Base-by-base conservation (phyloP, 495 filamentous ascomycete genomes). In the Trypethelium eluteriae region DNA sequence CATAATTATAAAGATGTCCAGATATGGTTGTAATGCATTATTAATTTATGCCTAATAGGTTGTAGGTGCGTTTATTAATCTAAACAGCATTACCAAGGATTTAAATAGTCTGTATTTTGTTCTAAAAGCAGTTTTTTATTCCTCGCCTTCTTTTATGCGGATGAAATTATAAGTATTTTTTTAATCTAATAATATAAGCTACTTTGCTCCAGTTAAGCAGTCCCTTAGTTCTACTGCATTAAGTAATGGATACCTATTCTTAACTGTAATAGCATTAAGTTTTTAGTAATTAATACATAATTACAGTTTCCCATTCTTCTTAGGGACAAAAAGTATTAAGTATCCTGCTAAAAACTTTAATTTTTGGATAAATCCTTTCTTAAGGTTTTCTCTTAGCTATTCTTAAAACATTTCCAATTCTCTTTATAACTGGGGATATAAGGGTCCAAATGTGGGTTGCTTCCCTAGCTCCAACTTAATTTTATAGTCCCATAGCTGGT, bases 51-150 rank as follows among this genome's bases (percentile, higher is more conserved):
- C 5, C 12, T 44, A 12, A 44, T 6, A 44, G 5, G 12, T 44
- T 44, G 5, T 44, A 11, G 38, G 64, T 18, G 50, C 49, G 18
- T 66, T 69, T 5, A 18, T 41, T 14, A 69, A 53, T 4, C 67
- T 62, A 61, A 69, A 67, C 3, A 39, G 47, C 38, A 69, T 67
- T 9, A 69, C 64, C 46, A 9, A 34, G 41, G 57, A 69, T 47
- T 69, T 62, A 69, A 36, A 69, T 18, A 57, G 39, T 2, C 67
- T 66, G 62, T 67, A 69, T n/a, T n/a, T n/a, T n/a, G n/a, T n/a
- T n/a, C n/a, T n/a, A n/a, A n/a, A n/a, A n/a, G n/a, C n/a, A n/a
- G n/a, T n/a, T n/a, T n/a, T n/a, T n/a, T n/a, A n/a, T n/a, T n/a
- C n/a, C n/a, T n/a, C n/a, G n/a, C n/a, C n/a, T n/a, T n/a, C n/a